Conservation (phyloP, 768 basidiomycete species). For the Tricholoma bakamatsutake region DNA sequence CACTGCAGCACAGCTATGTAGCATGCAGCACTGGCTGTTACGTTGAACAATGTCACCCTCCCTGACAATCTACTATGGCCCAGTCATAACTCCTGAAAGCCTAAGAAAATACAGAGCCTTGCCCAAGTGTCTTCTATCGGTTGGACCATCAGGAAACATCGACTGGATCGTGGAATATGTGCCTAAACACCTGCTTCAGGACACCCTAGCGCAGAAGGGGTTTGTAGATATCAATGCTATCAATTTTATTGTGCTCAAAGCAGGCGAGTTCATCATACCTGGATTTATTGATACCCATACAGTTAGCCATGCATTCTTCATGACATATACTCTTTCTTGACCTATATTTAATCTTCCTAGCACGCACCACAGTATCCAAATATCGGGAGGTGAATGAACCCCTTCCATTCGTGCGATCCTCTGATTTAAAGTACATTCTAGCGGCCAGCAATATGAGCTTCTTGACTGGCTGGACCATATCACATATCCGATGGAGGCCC, state of each 20-base stretch:
- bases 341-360: slow-evolving; percentile 25
- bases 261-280: slow-evolving; percentile 72
- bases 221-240: slow-evolving; percentile 35
- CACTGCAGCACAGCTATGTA: too few species aligned
- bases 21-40: too few species aligned
- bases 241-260: slow-evolving; percentile 35
- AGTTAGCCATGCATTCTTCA: slow-evolving; percentile 36
- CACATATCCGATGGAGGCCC: slow-evolving; percentile 86
- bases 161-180: slow-evolving; percentile 69
- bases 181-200: slow-evolving; percentile 36
- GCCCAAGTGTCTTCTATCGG: slow-evolving; percentile 49
- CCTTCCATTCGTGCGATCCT: neutral
- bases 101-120: slow-evolving; percentile 38
- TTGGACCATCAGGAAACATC: slow-evolving; percentile 45
- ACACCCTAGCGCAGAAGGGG: slow-evolving; percentile 49
- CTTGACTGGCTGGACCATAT: slow-evolving; percentile 82
- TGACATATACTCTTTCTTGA: neutral
- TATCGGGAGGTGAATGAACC: slow-evolving; percentile 46
- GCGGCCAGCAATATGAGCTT: slow-evolving; percentile 82
- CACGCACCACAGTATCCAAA: slow-evolving; percentile 82
- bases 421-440: slow-evolving; percentile 18
- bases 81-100: slow-evolving; percentile 48
- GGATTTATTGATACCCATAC: slow-evolving; percentile 92
- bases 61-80: slow-evolving; percentile 39
- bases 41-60: slow-evolving; percentile 5